These are phyloP conservation scores for Graphilbum ipis-grandicollis DNA, from an alignment of 2,329 filamentous ascomycete genomes.

Conservation along the genomic window DNA sequence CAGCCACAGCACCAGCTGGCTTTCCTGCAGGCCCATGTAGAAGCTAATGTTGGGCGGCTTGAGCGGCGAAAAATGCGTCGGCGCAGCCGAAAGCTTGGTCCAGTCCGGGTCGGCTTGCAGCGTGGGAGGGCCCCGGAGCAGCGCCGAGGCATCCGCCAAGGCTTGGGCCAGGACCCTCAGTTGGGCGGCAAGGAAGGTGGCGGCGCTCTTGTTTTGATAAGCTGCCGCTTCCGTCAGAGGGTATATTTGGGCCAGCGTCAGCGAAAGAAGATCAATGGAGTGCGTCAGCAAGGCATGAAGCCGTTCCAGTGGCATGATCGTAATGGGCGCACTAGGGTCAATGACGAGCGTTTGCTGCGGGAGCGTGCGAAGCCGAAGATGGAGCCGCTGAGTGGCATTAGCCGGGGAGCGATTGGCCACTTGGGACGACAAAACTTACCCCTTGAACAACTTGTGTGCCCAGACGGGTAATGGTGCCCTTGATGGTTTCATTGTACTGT, in stretches of 20 bases:
- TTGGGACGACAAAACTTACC: no score
- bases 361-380: constrained; percentile 58
- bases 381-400: constrained; percentile 63
- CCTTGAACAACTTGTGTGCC: constrained; percentile 87
- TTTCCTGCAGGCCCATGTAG: constrained; percentile 52
- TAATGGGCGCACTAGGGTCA: constrained; percentile 30
- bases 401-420: no score
- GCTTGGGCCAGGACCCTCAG: constrained; percentile 37
- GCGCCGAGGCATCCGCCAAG: constrained; percentile 29
- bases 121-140: constrained; percentile 36
- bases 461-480: constrained; percentile 79
- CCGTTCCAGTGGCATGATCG: constrained; percentile 51
- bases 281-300: constrained; percentile 66
- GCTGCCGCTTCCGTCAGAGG: constrained; percentile 2
- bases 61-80: constrained; percentile 24
- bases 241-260: constrained; percentile 48
- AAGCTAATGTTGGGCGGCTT: constrained; percentile 56
- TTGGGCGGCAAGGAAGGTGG: constrained; percentile 32
- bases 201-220: background rate
- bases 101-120: constrained; percentile 23
- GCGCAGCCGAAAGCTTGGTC: constrained; percentile 25
- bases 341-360: constrained; percentile 31
- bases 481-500: constrained; percentile 71
- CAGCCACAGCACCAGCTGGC: constrained; percentile 50
- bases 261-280: constrained; percentile 65